Evolutionary conservation across 2,329 filamentous ascomycete species (phyloP).

Genomic region (Nigrospora sphaerica): DNA sequence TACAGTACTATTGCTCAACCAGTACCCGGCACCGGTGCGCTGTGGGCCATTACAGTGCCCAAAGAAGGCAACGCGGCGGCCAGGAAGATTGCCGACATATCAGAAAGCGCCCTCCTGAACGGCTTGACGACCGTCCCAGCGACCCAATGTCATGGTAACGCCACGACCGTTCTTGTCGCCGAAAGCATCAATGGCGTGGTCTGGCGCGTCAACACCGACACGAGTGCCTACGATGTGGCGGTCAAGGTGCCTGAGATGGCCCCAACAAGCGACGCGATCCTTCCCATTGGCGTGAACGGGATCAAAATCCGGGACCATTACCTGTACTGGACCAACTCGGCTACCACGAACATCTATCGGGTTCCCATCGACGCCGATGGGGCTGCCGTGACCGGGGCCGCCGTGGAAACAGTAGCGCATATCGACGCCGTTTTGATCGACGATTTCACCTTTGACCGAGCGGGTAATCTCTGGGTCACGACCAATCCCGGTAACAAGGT

Average conservation of each 20-base stretch:
- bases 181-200: conserved; percentile 19
- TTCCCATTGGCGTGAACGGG: conserved; percentile 17
- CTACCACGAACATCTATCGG: conserved; percentile 10
- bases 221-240: conserved; percentile 9
- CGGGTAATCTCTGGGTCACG: conserved; percentile 10
- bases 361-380: conserved; percentile 4
- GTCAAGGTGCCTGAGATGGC: conserved; percentile 16
- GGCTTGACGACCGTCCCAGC: conserved; percentile 14
- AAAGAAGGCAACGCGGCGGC: conserved; percentile 4
- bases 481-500: conserved; percentile 12
- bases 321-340: conserved; percentile 20
- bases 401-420: conserved; percentile 8
- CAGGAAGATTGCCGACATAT: conserved; percentile 10
- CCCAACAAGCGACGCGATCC: conserved; percentile 3
- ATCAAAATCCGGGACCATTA: conserved; percentile 15
- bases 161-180: conserved; percentile 12
- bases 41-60: conserved; percentile 12
- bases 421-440: conserved; percentile 12
- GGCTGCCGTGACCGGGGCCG: conserved; percentile 7
- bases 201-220: conserved; percentile 15
- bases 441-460: conserved; percentile 14
- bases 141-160: conserved; percentile 1
- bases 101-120: conserved; percentile 12
- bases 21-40: conserved; percentile 4
- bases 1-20: conserved; percentile 4